Conservation (phyloP, 805 yeast species). For the Sugiyamaella valdiviana region DNA sequence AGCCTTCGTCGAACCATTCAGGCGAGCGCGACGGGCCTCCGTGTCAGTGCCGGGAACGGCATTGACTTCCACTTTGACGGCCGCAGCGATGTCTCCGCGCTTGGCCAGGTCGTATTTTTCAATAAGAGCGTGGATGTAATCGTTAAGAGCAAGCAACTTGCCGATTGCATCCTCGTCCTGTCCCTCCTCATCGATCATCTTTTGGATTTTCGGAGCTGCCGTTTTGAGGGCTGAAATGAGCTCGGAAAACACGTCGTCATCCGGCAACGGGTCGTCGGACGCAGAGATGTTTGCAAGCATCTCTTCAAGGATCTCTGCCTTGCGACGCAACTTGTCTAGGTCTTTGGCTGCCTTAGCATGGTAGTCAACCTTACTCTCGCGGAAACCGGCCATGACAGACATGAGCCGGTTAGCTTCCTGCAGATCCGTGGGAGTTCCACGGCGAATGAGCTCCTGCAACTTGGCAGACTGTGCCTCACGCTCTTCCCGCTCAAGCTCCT, state of each 20-base stretch:
- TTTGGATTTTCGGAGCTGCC: constrained; percentile 80
- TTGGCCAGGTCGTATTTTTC: constrained; percentile 61
- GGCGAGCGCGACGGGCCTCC: constrained; percentile 17
- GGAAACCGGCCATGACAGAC: constrained; percentile 98
- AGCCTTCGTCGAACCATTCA: constrained; percentile 29
- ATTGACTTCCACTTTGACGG: constrained; percentile 35
- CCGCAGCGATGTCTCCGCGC: constrained; percentile 55
- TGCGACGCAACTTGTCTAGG: constrained; percentile 72
- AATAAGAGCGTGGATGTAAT: constrained; percentile 62
- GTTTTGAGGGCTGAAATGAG: constrained; percentile 70
- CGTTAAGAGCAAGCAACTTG: constrained; percentile 64
- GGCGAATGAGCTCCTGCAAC: constrained; percentile 87
- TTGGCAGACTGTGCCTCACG: constrained; percentile 89
- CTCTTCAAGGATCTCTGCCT: constrained; percentile 80
- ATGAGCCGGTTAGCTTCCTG: constrained; percentile 94
- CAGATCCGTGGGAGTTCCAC: constrained; percentile 92
- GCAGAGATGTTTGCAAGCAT: constrained; percentile 50
- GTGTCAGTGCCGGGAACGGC: constrained; percentile 36
- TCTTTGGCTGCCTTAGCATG: constrained; percentile 78
- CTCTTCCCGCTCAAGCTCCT: constrained; percentile 89
- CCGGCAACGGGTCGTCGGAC: constrained; percentile 32
- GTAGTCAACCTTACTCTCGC: constrained; percentile 68
- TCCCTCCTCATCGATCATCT: constrained; percentile 69
- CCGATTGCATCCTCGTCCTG: constrained; percentile 55
- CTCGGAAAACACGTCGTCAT: constrained; percentile 72